phyloP scores from a whole-genome alignment of 306 rosid genomes.

The Trichosanthes cucumerina region DNA sequence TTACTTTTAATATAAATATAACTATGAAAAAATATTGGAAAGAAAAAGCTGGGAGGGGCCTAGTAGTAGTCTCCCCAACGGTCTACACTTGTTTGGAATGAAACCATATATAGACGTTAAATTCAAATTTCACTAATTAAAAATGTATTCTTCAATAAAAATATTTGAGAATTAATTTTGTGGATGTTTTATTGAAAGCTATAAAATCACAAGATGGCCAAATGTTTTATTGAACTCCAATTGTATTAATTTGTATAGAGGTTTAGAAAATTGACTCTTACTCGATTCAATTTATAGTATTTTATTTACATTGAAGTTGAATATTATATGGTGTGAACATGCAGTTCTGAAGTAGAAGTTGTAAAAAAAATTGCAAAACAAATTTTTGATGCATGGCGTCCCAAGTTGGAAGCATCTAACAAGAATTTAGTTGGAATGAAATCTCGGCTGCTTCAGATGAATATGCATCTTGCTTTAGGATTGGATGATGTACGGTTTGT shows the following conservation, averaged over 20 bases:
- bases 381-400: not conserved
- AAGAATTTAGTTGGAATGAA: not conserved
- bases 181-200: not conserved
- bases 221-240: not conserved
- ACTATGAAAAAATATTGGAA: no score
- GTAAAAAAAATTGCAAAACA: not conserved
- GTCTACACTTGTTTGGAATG: no score
- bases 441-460: not conserved
- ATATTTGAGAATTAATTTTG: no score
- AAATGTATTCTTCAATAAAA: no score
- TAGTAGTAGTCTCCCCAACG: no score
- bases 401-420: not conserved
- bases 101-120: no score
- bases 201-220: not conserved
- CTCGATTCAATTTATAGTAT: not conserved
- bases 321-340: no score
- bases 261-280: not conserved
- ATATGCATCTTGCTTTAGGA: not conserved
- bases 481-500: not conserved
- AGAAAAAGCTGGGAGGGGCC: no score
- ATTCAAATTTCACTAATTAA: no score
- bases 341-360: not conserved
- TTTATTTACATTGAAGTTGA: not conserved
- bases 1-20: no score
- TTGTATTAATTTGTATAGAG: not conserved